Percentiles rank a stretch among this genome's conserved stretches.
phyloP scores from a whole-genome alignment of 352 stramenopile genomes.

The Globisporangium solare region DNA sequence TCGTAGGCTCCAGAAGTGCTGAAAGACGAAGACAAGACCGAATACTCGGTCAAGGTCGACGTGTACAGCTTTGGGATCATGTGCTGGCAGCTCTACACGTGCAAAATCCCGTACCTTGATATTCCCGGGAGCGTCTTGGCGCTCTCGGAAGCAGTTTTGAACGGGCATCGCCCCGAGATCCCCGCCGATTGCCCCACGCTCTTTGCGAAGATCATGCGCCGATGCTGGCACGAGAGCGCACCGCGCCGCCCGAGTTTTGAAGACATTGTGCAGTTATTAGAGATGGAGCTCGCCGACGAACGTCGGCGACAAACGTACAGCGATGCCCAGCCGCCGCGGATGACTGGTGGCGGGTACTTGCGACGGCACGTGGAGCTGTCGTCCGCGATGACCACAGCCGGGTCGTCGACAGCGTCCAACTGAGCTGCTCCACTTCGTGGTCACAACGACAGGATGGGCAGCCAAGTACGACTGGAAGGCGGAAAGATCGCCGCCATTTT shows the following conservation, averaged over 20 bases:
- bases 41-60: conserved; percentile 82
- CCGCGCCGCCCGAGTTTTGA: conserved; percentile 66
- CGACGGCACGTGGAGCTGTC: conserved; percentile 6
- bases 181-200: conserved; percentile 49
- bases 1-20: conserved; percentile 60
- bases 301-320: conserved; percentile 25
- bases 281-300: conserved; percentile 61
- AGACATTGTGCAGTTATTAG: conserved; percentile 73
- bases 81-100: conserved; percentile 80
- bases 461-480: no score
- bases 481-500: no score
- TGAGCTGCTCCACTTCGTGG: background rate
- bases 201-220: conserved; percentile 81
- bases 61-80: conserved; percentile 86
- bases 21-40: conserved; percentile 56
- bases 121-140: conserved; percentile 77
- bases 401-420: conserved; percentile 5
- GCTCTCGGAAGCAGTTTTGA: conserved; percentile 67
- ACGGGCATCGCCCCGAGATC: conserved; percentile 56
- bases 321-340: background rate
- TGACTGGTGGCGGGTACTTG: conserved; percentile 5
- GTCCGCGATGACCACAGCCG: background rate
- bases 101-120: conserved; percentile 60
- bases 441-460: no score
- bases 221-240: conserved; percentile 71